Conservation (phyloP, 805 yeast genomes). For the Naumovozyma castellii region DNA sequence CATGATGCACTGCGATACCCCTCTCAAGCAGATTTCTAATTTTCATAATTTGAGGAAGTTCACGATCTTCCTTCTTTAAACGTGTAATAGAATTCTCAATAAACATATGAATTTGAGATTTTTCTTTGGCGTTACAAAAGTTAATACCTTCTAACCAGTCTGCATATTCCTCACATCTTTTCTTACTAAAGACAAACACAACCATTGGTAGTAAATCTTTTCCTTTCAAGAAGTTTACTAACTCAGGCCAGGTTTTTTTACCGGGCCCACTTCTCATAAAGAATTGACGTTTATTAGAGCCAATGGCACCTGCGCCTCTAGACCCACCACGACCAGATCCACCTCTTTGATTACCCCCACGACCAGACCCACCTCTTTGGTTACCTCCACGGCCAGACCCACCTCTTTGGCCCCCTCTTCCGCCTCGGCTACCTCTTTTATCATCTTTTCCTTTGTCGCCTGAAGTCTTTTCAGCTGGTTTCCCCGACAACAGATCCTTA, state of each 20-base stretch:
- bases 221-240: conserved; percentile 61
- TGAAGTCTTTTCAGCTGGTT: conserved; percentile 21
- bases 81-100: conserved; percentile 83
- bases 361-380: conserved; percentile 19
- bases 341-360: conserved; percentile 24
- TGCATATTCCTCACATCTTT: conserved; percentile 89
- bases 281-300: conserved; percentile 29
- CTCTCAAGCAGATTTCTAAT: conserved; percentile 74
- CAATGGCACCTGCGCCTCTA: conserved; percentile 34
- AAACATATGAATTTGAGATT: conserved; percentile 87
- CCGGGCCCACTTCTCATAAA: conserved; percentile 57
- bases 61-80: conserved; percentile 83
- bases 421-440: conserved; percentile 36
- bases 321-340: conserved; percentile 30
- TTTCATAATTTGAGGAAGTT: conserved; percentile 80
- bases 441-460: conserved; percentile 13
- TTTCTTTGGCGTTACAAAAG: conserved; percentile 75
- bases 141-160: conserved; percentile 63
- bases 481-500: conserved; percentile 39
- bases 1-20: conserved; percentile 94
- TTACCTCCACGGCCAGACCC: conserved; percentile 22
- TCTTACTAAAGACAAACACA: conserved; percentile 85
- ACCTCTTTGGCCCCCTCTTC: conserved; percentile 18
- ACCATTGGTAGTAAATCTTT: conserved; percentile 82
- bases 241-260: conserved; percentile 65